Percentiles rank a stretch among this genome's conserved stretches.
Evolutionary conservation across 805 yeast genomes (phyloP).

Genomic region (Candida railenensis): DNA sequence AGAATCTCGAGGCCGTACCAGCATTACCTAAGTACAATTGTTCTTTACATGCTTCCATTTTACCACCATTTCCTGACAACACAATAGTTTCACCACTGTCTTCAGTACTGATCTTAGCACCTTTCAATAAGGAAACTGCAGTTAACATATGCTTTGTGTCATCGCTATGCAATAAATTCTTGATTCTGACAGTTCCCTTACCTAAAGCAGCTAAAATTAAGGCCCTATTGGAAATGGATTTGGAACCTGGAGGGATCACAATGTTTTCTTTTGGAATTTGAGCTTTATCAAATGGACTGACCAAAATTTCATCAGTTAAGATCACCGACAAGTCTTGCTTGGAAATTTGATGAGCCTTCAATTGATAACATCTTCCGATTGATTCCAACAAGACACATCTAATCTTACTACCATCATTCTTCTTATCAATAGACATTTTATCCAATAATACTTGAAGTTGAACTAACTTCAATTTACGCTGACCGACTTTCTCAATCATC

Average conservation of each 20-base stretch:
- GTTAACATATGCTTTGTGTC: slow-evolving; percentile 93
- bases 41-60: slow-evolving; percentile 58
- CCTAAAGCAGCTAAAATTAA: slow-evolving; percentile 90
- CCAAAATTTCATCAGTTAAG: slow-evolving; percentile 76
- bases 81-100: slow-evolving; percentile 89
- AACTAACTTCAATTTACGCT: slow-evolving; percentile 56
- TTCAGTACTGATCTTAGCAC: slow-evolving; percentile 79
- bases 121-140: slow-evolving; percentile 76
- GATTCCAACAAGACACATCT: slow-evolving; percentile 79
- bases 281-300: slow-evolving; percentile 50
- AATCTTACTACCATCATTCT: slow-evolving; percentile 90
- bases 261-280: slow-evolving; percentile 41
- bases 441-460: slow-evolving; percentile 73
- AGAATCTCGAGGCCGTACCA: slow-evolving; percentile 95
- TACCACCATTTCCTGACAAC: slow-evolving; percentile 83
- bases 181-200: slow-evolving; percentile 75
- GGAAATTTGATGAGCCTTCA: slow-evolving; percentile 78
- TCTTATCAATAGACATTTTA: slow-evolving; percentile 95
- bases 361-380: slow-evolving; percentile 88
- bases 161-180: slow-evolving; percentile 89
- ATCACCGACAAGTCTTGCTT: slow-evolving; percentile 81
- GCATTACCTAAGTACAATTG: slow-evolving; percentile 92
- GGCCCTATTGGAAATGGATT: slow-evolving; percentile 95
- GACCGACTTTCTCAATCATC: slow-evolving; percentile 63
- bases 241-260: slow-evolving; percentile 89